A percentile compares a stretch with the other conserved stretches of the same genome.
These are phyloP conservation scores for Geranium rotundifolium DNA, from an alignment of 345 rosid species.

Conservation along the genomic window DNA sequence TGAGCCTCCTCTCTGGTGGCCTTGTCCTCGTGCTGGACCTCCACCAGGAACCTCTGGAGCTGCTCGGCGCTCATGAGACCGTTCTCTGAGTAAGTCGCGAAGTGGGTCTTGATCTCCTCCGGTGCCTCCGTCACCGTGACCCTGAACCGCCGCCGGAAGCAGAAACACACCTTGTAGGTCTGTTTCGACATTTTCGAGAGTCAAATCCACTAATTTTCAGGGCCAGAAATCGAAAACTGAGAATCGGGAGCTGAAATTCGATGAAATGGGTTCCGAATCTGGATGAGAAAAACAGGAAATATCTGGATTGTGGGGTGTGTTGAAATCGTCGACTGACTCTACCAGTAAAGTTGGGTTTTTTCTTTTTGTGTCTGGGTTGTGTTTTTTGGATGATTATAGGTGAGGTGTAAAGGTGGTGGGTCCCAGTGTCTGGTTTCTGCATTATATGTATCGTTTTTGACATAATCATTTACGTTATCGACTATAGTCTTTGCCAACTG, in stretches of 20 bases:
- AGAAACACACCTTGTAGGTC: conserved; percentile 41
- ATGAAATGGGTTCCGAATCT: neutral
- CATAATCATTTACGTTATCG: neutral
- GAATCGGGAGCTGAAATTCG: too few species aligned
- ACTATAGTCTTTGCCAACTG: neutral
- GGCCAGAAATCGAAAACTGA: neutral
- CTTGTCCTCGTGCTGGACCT: conserved; percentile 27
- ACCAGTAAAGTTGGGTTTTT: neutral
- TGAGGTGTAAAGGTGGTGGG: neutral
- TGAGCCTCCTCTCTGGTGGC: conserved; percentile 34
- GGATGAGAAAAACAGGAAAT: neutral
- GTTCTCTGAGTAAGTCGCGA: conserved; percentile 23
- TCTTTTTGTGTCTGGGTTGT: neutral
- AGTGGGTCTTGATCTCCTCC: conserved; percentile 22
- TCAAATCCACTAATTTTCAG: neutral
- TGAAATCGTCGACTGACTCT: neutral
- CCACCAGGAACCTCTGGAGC: conserved; percentile 34
- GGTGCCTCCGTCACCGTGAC: conserved; percentile 31
- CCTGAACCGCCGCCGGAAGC: conserved; percentile 46
- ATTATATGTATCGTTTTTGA: neutral
- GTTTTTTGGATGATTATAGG: neutral
- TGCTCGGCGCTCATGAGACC: conserved; percentile 32
- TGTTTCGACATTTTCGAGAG: conserved; percentile 9
- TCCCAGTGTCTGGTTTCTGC: neutral
- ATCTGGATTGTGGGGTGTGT: neutral